Evolutionary conservation across 2,329 filamentous ascomycete genomes (phyloP).

Genomic region (Pseudogymnoascus sp.): DNA sequence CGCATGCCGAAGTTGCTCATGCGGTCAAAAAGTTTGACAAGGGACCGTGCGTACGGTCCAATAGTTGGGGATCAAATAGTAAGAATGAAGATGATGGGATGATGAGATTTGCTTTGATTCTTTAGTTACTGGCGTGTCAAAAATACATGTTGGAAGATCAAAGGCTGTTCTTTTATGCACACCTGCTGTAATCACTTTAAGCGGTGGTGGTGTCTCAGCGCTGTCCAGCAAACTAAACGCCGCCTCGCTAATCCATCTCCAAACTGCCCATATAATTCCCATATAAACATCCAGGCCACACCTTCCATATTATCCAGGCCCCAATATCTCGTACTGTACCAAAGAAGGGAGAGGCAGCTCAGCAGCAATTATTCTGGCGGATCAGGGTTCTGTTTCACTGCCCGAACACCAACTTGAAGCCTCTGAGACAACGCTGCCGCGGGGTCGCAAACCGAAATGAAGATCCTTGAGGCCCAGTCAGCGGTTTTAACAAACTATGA

Average conservation of each 20-base stretch:
- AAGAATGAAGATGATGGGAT: neutral
- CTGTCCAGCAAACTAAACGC: neutral
- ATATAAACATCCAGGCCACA: neutral
- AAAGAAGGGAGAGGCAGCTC: neutral
- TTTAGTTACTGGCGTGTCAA: neutral
- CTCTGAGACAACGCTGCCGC: neutral
- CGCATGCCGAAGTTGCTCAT: constrained; percentile 1
- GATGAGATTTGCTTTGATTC: too few species aligned
- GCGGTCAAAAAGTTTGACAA: neutral
- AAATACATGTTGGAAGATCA: neutral
- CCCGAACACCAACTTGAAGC: neutral
- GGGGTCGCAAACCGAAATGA: constrained; percentile 37
- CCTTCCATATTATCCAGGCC: neutral
- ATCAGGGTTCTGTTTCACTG: neutral
- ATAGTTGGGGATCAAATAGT: neutral
- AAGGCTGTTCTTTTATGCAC: neutral
- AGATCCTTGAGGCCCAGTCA: constrained; percentile 63
- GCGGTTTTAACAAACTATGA: constrained; percentile 66
- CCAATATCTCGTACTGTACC: neutral
- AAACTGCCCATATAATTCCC: neutral
- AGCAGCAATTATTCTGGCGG: neutral
- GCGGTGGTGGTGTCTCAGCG: neutral
- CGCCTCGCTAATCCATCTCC: neutral
- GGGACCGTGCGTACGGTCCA: neutral
- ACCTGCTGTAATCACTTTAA: neutral